A percentile compares a stretch with the other conserved stretches of the same genome.
These are phyloP conservation scores for Alternaria sp. DNA, from an alignment of 2,329 filamentous ascomycete species.

Conservation along the genomic window DNA sequence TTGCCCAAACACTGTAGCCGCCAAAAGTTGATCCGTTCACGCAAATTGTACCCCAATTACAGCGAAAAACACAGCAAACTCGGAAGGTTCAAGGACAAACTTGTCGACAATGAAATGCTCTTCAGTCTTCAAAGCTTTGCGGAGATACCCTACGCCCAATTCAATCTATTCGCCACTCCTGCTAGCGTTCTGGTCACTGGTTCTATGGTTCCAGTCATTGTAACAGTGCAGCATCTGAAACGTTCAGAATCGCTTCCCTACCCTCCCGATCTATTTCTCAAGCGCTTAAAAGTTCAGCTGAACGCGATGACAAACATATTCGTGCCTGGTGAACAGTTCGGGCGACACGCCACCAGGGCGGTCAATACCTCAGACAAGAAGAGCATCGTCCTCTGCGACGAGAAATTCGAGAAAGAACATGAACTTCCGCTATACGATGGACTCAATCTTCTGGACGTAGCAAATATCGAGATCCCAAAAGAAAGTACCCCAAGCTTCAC, in stretches of 20 bases:
- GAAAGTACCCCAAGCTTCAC: slow-evolving; percentile 35
- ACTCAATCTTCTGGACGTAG: slow-evolving; percentile 21
- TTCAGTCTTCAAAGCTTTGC: slow-evolving; percentile 29
- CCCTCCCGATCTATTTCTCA: slow-evolving; percentile 36
- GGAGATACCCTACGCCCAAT: slow-evolving; percentile 34
- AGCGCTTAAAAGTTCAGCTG: slow-evolving; percentile 35
- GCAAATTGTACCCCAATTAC: slow-evolving; percentile 33
- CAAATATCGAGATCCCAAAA: slow-evolving; percentile 14
- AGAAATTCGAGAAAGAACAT: slow-evolving; percentile 23
- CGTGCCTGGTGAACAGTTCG: slow-evolving; percentile 19
- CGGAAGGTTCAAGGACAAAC: slow-evolving; percentile 30
- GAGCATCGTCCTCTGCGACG: slow-evolving; percentile 27
- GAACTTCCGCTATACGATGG: slow-evolving; percentile 30
- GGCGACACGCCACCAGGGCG: slow-evolving; percentile 13
- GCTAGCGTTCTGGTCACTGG: slow-evolving; percentile 33
- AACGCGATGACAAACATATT: slow-evolving; percentile 23
- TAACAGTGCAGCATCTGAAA: slow-evolving; percentile 35
- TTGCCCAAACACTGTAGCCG: slow-evolving; percentile 29
- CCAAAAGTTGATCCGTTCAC: slow-evolving; percentile 34
- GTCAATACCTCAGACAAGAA: slow-evolving; percentile 14
- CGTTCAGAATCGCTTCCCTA: slow-evolving; percentile 34
- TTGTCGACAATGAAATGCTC: slow-evolving; percentile 34
- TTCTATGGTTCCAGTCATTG: slow-evolving; percentile 20
- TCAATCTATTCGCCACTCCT: slow-evolving; percentile 34
- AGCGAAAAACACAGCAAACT: slow-evolving; percentile 28